A percentile compares a stretch with the other conserved stretches of the same genome.
Evolutionary conservation across 2,329 filamentous ascomycete species (phyloP).

Genomic region (Arthrinium puccinioides): DNA sequence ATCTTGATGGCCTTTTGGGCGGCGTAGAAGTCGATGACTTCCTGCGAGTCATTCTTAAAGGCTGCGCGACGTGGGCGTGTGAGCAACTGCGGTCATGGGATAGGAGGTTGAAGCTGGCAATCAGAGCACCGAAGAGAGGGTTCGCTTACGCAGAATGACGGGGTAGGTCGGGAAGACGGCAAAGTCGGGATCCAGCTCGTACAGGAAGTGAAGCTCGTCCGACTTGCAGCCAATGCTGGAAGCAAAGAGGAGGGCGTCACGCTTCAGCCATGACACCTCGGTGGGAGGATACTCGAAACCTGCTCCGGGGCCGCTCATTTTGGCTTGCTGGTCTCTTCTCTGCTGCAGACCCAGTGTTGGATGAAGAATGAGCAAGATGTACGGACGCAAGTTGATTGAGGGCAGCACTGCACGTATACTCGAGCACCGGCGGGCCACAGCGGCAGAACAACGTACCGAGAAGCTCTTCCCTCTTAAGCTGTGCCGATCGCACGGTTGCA

Average conservation of each 20-base stretch:
- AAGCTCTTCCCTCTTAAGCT: background rate
- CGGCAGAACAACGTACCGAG: background rate
- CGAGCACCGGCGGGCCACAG: too few relatives aligned
- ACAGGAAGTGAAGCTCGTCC: conserved; percentile 86
- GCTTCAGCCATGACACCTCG: conserved; percentile 78
- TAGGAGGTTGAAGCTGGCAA: too few relatives aligned
- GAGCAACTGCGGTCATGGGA: background rate
- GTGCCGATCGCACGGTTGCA: conserved; percentile 1
- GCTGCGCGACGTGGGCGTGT: conserved; percentile 29
- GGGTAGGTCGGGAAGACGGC: conserved; percentile 85
- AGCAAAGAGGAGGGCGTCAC: conserved; percentile 84
- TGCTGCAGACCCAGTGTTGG: background rate
- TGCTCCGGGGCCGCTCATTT: conserved; percentile 46
- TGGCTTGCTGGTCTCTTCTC: conserved; percentile 1
- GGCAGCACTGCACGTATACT: background rate
- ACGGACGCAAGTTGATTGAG: background rate
- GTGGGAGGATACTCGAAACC: conserved; percentile 74
- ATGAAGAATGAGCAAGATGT: background rate
- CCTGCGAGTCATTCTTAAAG: conserved; percentile 70
- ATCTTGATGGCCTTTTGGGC: conserved; percentile 59
- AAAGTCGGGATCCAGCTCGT: conserved; percentile 87
- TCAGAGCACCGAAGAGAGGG: too few relatives aligned
- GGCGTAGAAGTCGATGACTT: conserved; percentile 81
- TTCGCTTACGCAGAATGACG: conserved; percentile 63
- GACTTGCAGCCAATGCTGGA: conserved; percentile 77